These are phyloP conservation scores for Calocera cornea DNA, from an alignment of 768 basidiomycete genomes.

Conservation along the genomic window DNA sequence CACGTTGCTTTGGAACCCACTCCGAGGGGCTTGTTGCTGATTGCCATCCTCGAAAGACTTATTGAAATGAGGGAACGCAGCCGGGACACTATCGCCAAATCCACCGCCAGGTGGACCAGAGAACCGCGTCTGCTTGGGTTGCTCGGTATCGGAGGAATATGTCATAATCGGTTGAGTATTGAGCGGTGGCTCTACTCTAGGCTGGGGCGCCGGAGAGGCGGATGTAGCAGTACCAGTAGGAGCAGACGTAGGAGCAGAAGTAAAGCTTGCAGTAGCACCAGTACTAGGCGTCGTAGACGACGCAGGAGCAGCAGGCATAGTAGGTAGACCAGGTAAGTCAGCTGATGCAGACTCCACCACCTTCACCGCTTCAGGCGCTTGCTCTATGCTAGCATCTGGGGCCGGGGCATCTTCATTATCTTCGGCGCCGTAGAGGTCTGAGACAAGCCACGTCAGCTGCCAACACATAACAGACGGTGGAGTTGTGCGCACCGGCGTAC, in stretches of 20 bases:
- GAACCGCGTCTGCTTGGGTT: neutral
- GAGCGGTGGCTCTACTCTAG: constrained; percentile 5
- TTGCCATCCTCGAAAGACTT: neutral
- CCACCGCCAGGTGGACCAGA: neutral
- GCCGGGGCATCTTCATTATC: neutral
- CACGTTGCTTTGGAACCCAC: neutral
- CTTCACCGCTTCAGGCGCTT: neutral
- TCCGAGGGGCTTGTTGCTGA: neutral
- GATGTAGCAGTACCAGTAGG: neutral
- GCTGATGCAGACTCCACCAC: neutral
- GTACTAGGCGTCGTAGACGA: neutral
- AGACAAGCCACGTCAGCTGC: neutral
- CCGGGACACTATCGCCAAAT: neutral
- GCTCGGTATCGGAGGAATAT: neutral
- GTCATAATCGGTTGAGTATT: constrained; percentile 6
- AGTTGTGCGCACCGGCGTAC: neutral
- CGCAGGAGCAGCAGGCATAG: neutral
- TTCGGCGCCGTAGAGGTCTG: neutral
- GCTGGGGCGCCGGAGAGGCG: neutral
- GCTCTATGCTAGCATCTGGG: neutral
- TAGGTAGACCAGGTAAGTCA: constrained; percentile 1
- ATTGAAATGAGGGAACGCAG: neutral
- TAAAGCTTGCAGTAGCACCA: neutral
- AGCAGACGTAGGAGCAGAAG: neutral
- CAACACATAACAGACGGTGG: no score